Percentiles rank a stretch among this genome's conserved stretches.
Conservation (phyloP, 805 yeast species). For the Pachysolen tannophilus region DNA sequence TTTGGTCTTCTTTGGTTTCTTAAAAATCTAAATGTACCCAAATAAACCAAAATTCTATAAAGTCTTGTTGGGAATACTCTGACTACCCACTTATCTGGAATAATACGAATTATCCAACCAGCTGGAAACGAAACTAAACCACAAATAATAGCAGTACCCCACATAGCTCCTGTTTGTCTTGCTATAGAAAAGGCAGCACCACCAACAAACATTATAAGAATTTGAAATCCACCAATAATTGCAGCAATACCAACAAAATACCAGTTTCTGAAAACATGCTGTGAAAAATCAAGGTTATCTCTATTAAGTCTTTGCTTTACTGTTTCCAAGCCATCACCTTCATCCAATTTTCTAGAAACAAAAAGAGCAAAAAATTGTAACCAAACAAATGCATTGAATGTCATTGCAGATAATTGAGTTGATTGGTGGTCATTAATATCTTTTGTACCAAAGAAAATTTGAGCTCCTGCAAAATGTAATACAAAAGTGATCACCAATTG, state of each 20-base stretch:
- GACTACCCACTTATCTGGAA: slow-evolving; percentile 75
- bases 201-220: slow-evolving; percentile 91
- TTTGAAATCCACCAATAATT: slow-evolving; percentile 77
- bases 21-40: slow-evolving; percentile 14
- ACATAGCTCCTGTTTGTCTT: slow-evolving; percentile 74
- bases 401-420: slow-evolving; percentile 69
- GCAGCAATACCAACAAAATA: slow-evolving; percentile 68
- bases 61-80: slow-evolving; percentile 56
- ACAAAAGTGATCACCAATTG: slow-evolving; percentile 77
- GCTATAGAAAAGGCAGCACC: slow-evolving; percentile 89
- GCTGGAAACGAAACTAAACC: slow-evolving; percentile 78
- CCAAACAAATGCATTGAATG: slow-evolving; percentile 97
- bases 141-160: slow-evolving; percentile 82
- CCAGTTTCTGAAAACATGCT: slow-evolving; percentile 73
- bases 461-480: slow-evolving; percentile 70
- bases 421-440: slow-evolving; percentile 34
- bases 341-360: slow-evolving; percentile 86
- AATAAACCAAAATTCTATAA: slow-evolving; percentile 23
- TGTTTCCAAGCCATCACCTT: slow-evolving; percentile 58
- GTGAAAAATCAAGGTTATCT: slow-evolving; percentile 73
- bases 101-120: slow-evolving; percentile 66
- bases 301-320: slow-evolving; percentile 51
- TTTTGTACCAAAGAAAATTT: slow-evolving; percentile 40
- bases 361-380: slow-evolving; percentile 90
- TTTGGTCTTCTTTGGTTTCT: slow-evolving; percentile 3